These are phyloP conservation scores for Cyamopsis tetragonoloba DNA, from an alignment of 306 rosid species.

Conservation along the genomic window DNA sequence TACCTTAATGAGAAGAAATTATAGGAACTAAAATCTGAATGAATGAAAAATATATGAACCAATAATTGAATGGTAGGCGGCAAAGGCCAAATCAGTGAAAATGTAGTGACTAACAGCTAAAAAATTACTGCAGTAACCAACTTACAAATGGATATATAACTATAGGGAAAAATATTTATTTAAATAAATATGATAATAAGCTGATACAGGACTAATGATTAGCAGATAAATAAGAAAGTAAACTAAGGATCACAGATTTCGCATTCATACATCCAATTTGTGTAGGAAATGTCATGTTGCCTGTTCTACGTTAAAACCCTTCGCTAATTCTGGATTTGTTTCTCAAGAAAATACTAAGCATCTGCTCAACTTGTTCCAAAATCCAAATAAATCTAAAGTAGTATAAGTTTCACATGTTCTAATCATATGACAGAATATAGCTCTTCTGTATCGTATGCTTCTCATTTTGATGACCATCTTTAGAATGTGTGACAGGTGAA, in stretches of 20 bases:
- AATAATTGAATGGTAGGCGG: background rate
- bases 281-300: background rate
- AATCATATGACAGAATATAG: background rate
- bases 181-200: background rate
- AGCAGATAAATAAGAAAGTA: conserved; percentile 3
- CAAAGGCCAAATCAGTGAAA: conserved; percentile 8
- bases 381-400: conserved; percentile 6
- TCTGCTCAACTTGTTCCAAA: background rate
- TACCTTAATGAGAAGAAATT: conserved; percentile 2
- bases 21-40: background rate
- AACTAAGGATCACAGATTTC: background rate
- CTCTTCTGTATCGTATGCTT: background rate
- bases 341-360: conserved; percentile 23
- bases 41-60: background rate
- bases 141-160: background rate
- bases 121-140: background rate
- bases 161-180: background rate
- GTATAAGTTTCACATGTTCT: conserved; percentile 9
- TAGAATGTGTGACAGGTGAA: conserved; percentile 5
- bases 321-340: background rate
- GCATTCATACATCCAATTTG: conserved; percentile 1
- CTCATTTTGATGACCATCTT: conserved; percentile 16
- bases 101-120: background rate
- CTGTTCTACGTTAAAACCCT: background rate
- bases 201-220: background rate